phyloP scores from a whole-genome alignment of 2,329 filamentous ascomycete genomes.

The Paraconiothyrium brasiliense region DNA sequence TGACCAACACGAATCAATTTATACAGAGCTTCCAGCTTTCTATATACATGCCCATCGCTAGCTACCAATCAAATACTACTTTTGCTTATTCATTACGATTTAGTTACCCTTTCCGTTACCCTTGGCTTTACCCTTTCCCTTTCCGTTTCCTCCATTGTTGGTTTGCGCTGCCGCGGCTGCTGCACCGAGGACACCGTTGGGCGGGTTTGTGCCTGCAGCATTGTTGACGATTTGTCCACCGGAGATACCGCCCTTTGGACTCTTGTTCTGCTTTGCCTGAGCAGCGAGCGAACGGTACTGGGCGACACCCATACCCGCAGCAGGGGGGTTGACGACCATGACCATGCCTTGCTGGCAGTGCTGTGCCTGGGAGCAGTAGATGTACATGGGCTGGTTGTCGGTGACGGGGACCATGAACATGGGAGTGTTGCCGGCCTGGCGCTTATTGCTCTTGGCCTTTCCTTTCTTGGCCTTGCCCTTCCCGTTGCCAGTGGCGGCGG shows the following conservation, averaged over 20 bases:
- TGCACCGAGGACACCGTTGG: conserved; percentile 15
- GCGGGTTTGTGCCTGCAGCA: conserved; percentile 31
- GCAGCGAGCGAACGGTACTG: conserved; percentile 36
- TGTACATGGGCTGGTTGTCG: conserved; percentile 73
- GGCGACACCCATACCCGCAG: conserved; percentile 30
- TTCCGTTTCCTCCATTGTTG: conserved; percentile 18
- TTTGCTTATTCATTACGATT: neutral
- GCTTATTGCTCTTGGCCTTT: conserved; percentile 31
- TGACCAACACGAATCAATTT: conserved; percentile 12
- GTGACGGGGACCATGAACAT: conserved; percentile 40
- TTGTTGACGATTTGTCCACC: conserved; percentile 33
- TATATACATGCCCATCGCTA: conserved; percentile 14
- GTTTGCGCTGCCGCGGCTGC: conserved; percentile 6
- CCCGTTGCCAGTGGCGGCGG: conserved; percentile 20
- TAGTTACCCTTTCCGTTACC: neutral
- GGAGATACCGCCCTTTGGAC: conserved; percentile 30
- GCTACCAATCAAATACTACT: neutral
- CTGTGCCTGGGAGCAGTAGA: conserved; percentile 73
- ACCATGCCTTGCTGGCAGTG: conserved; percentile 80
- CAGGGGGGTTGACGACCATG: conserved; percentile 72
- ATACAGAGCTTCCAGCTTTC: conserved; percentile 22
- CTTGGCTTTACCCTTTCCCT: conserved; percentile 17
- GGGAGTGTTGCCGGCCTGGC: conserved; percentile 33
- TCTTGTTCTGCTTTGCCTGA: conserved; percentile 37
- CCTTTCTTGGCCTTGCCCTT: conserved; percentile 21